phyloP scores from a whole-genome alignment of 1,284 basidiomycete species.

The Bjerkandera adusta region DNA sequence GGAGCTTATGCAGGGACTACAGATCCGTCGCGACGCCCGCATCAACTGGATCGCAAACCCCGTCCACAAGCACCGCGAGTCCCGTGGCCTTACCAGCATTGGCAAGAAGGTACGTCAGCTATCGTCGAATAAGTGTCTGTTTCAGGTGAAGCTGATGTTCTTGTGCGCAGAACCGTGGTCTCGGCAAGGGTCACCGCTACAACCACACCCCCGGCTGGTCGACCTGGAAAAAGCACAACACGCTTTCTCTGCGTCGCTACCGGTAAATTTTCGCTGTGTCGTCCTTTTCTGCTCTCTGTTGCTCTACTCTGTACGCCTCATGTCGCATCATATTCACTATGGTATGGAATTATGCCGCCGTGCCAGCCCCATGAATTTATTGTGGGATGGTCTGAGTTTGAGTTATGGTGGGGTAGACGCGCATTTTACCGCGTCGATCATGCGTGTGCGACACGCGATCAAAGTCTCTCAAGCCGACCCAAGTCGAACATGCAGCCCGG shows the following conservation, averaged over 20 bases:
- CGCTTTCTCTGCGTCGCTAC: conserved; percentile 96
- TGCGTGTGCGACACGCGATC: neutral
- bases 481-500: neutral
- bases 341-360: conserved; percentile 30
- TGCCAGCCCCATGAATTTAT: conserved; percentile 23
- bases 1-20: neutral
- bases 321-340: conserved; percentile 30
- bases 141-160: too few species aligned
- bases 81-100: conserved; percentile 94
- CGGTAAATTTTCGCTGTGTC: conserved; percentile 59
- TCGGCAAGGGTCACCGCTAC: conserved; percentile 95
- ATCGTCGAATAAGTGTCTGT: conserved; percentile 8
- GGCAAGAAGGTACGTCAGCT: conserved; percentile 79
- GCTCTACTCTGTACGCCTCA: conserved; percentile 22
- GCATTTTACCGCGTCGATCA: neutral
- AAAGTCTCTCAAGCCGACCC: neutral
- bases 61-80: conserved; percentile 98
- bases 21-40: conserved; percentile 92
- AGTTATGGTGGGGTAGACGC: neutral
- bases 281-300: conserved; percentile 24
- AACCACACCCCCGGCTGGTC: conserved; percentile 92
- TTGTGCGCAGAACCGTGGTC: conserved; percentile 73
- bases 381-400: conserved; percentile 10
- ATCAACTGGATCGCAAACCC: conserved; percentile 99
- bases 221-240: conserved; percentile 98